Base-by-base conservation (phyloP, 805 yeast species). In the Metschnikowia baotianmanensis region DNA sequence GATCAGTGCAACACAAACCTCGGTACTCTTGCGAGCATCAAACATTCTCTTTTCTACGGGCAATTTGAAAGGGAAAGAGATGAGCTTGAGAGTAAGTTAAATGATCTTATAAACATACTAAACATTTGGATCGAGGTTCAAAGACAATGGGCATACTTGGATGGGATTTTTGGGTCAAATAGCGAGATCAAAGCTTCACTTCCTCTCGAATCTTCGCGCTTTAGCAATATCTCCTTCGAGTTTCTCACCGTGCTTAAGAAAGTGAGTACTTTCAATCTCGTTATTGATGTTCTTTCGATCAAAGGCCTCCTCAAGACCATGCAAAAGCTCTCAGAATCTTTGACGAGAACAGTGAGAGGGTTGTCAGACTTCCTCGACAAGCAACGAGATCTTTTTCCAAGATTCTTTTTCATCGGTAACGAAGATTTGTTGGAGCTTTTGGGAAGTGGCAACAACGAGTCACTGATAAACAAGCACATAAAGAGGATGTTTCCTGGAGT, bases 341-440 rank as follows among this genome's bases (percentile, higher is more conserved):
- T 90, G 22, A 52, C 49, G 5, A 78, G 72, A 47, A 75, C 87
- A 1, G 73, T 81, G 32, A 76, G 72, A 38, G 82, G 96, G 0
- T 67, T 91, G 11, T 71, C 80, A 10, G 91, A 86, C 7, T 91
- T 81, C 56, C 65, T 91, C 23, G 97, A 90, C 51, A 76, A 74
- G 27, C 95, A 90, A 56, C 67, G 98, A 47, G 82, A 76, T 30
- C 44, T 71, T 1, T 91, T 84, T 52, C 90, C 96, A 1, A 71
- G 97, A 34, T 82, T 89, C 41, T 89, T 83, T 53, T 90, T 91
- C 56, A 65, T 91, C 20, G 96, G 97, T 5, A 91, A 91, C 57
- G 96, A 89, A 45, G 96, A 91, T 57, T 62, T 91, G 22, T 65
- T 91, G 24, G 95, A 87, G 46, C 75, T 91, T 28, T 74, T 91